A percentile compares a stretch with the other conserved stretches of the same genome.
phyloP scores from a whole-genome alignment of 1,284 basidiomycete species.

The Trichosporon coremiiforme region DNA sequence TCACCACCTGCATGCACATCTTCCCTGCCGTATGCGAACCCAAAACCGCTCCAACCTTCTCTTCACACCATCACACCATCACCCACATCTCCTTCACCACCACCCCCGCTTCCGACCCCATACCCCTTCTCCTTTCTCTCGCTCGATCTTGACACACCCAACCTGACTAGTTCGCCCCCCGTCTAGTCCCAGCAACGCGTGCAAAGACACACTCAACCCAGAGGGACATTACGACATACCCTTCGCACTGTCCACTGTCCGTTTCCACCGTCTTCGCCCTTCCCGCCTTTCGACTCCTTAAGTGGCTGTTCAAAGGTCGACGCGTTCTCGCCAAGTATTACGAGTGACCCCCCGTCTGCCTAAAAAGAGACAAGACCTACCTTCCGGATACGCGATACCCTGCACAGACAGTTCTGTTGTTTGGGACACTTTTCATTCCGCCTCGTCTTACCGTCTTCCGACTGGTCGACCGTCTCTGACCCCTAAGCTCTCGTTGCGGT shows the following conservation, averaged over 20 bases:
- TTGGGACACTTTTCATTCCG: constrained; percentile 6
- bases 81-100: not conserved
- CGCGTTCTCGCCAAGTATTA: not conserved
- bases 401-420: constrained; percentile 11
- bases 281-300: constrained; percentile 12
- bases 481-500: not conserved
- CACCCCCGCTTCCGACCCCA: not conserved
- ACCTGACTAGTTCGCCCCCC: not conserved
- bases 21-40: not conserved
- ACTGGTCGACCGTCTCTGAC: not conserved
- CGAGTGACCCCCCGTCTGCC: not conserved
- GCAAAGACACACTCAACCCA: not conserved
- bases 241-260: not conserved
- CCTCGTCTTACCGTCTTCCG: not conserved
- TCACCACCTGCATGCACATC: not conserved
- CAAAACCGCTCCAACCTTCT: constrained; percentile 7
- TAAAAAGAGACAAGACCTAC: not conserved
- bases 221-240: not conserved
- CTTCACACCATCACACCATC: constrained; percentile 14
- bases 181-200: constrained; percentile 2
- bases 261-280: not conserved
- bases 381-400: not conserved
- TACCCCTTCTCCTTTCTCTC: not conserved
- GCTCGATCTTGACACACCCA: not conserved
- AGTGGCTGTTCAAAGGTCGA: constrained; percentile 14